phyloP scores from a whole-genome alignment of 306 rosid genomes.

The Prunus mume region DNA sequence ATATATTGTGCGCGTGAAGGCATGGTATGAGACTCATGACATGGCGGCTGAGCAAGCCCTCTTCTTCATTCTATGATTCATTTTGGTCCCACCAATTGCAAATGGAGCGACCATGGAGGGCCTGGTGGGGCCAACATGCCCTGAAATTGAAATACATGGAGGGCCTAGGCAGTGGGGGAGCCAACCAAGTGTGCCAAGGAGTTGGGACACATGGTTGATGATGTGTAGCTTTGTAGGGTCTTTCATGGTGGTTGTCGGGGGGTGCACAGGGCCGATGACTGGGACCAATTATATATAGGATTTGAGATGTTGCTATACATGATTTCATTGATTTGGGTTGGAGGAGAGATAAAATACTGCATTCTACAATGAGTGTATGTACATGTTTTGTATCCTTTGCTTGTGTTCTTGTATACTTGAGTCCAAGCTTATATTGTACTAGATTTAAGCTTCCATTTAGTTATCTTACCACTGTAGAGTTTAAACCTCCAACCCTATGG shows the following conservation, averaged over 20 bases:
- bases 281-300: constrained; percentile 61
- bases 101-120: constrained; percentile 33
- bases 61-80: constrained; percentile 1
- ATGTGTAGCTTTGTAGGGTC: constrained; percentile 52
- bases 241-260: constrained; percentile 69
- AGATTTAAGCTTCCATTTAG: too few species aligned
- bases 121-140: constrained; percentile 64
- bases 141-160: constrained; percentile 23
- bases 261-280: constrained; percentile 45
- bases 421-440: too few species aligned
- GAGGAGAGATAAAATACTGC: not conserved
- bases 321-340: constrained; percentile 24
- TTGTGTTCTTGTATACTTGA: not conserved
- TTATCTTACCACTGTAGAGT: too few species aligned
- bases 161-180: constrained; percentile 38
- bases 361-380: not conserved
- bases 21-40: constrained; percentile 12
- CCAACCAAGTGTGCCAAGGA: constrained; percentile 46
- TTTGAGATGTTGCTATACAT: constrained; percentile 31
- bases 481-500: too few species aligned
- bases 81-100: not conserved
- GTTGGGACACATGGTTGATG: constrained; percentile 75
- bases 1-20: constrained; percentile 12
- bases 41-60: constrained; percentile 11
- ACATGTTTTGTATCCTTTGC: not conserved